phyloP scores from a whole-genome alignment of 2,329 filamentous ascomycete species.

The Colletotrichum kahawae region DNA sequence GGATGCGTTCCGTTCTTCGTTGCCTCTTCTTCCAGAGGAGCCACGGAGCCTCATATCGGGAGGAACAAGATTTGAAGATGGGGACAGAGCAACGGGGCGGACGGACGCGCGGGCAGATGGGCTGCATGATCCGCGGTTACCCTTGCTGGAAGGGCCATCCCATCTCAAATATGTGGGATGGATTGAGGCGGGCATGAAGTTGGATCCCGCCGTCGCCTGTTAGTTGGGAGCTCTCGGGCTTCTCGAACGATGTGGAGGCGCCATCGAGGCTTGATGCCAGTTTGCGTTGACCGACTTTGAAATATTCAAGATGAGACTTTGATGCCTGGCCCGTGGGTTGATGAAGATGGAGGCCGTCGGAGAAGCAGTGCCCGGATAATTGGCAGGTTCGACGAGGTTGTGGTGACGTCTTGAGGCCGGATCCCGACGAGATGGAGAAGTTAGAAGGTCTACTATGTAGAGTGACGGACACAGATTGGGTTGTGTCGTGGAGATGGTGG shows the following conservation, averaged over 20 bases:
- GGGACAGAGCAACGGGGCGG: not conserved
- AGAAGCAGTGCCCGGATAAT: not conserved
- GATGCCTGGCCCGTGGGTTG: not conserved
- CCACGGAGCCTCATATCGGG: not conserved
- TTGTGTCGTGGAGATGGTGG: not conserved
- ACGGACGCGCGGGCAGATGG: not conserved
- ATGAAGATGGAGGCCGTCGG: not conserved
- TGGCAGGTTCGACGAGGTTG: not conserved
- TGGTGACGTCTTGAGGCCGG: not conserved
- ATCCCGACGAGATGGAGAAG: not conserved
- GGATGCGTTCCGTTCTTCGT: not conserved
- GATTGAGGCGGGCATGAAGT: conserved; percentile 7
- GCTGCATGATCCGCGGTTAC: not conserved
- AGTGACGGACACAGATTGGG: not conserved
- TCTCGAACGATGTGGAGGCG: conserved; percentile 5
- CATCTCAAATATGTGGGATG: not conserved
- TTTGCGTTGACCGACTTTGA: not conserved
- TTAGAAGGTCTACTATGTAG: not conserved
- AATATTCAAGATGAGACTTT: not conserved
- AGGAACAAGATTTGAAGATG: not conserved
- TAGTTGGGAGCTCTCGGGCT: not conserved
- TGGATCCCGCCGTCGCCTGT: not conserved
- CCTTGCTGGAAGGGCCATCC: conserved; percentile 1
- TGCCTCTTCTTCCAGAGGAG: not conserved
- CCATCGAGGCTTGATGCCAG: conserved; percentile 10